Conservation (phyloP, 2,329 filamentous ascomycete genomes). For the Neopestalotiopsis rosae region DNA sequence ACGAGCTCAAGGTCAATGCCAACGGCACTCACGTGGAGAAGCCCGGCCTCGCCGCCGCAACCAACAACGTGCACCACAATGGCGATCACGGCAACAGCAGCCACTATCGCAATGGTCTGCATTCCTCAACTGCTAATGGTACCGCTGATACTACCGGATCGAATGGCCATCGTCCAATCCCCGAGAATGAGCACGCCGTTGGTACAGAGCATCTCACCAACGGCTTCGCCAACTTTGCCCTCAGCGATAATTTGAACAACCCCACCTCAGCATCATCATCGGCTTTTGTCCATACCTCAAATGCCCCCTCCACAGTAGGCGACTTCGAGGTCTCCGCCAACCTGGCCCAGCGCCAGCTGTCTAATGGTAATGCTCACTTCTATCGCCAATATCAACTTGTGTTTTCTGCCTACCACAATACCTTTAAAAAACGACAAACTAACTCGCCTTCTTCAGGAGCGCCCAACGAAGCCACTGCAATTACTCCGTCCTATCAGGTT, state of each 20-base stretch:
- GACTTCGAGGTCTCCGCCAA: conserved; percentile 3
- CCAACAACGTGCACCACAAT: background rate
- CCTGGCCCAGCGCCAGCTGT: background rate
- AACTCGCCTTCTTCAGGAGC: background rate
- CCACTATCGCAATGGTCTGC: conserved; percentile 19
- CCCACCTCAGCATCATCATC: background rate
- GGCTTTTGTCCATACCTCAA: background rate
- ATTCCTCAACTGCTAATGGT: background rate
- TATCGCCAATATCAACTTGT: background rate
- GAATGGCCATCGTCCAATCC: background rate
- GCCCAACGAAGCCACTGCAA: background rate
- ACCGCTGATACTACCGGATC: background rate
- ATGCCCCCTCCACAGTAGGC: conserved; percentile 12
- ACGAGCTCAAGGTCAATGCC: conserved; percentile 26
- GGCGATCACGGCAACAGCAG: conserved; percentile 8
- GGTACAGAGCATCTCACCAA: conserved; percentile 8
- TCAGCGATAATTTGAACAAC: conserved; percentile 16
- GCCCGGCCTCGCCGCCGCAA: conserved; percentile 23
- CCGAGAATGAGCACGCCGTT: background rate
- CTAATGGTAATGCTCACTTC: background rate
- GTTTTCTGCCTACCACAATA: background rate
- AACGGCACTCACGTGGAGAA: conserved; percentile 34
- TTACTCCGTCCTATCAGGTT: conserved; percentile 24
- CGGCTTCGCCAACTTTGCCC: conserved; percentile 16
- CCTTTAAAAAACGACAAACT: background rate